A percentile compares a stretch with the other conserved stretches of the same genome.
Conservation (phyloP, 2,329 filamentous ascomycete species). For the Neopestalotiopsis rosae region DNA sequence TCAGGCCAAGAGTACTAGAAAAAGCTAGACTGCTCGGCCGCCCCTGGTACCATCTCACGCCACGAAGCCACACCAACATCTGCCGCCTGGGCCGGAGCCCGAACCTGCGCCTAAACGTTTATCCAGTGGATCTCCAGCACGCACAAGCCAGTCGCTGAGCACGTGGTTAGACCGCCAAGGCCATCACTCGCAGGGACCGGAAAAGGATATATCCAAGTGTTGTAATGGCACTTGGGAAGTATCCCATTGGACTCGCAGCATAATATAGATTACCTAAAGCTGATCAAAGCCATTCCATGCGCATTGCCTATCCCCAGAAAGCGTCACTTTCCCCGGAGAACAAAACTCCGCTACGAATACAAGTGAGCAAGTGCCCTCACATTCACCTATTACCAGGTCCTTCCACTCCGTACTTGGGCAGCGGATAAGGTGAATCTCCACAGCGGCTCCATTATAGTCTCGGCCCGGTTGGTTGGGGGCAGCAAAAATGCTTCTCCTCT, state of each 20-base stretch:
- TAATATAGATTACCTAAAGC: neutral
- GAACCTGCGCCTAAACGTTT: neutral
- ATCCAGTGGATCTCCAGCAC: neutral
- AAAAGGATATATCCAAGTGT: constrained; percentile 8
- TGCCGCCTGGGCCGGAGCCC: neutral
- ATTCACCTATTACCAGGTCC: neutral
- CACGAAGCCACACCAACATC: neutral
- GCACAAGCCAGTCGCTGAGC: neutral
- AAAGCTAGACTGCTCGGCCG: neutral
- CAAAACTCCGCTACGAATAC: neutral
- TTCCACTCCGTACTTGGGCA: neutral
- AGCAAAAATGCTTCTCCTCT: constrained; percentile 1
- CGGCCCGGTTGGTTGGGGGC: neutral
- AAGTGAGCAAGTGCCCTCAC: neutral
- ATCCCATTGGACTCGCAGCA: neutral
- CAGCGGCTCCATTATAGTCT: constrained; percentile 2
- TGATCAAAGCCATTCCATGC: neutral
- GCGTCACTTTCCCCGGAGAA: neutral
- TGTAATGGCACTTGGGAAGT: neutral
- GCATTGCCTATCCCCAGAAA: neutral
- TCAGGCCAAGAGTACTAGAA: neutral
- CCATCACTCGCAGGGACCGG: neutral
- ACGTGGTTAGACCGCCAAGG: neutral
- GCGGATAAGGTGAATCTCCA: neutral
- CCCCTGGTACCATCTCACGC: neutral